A percentile compares a stretch with the other conserved stretches of the same genome.
Conservation (phyloP, 73 alveolate species). For the Blepharisma stoltei region DNA sequence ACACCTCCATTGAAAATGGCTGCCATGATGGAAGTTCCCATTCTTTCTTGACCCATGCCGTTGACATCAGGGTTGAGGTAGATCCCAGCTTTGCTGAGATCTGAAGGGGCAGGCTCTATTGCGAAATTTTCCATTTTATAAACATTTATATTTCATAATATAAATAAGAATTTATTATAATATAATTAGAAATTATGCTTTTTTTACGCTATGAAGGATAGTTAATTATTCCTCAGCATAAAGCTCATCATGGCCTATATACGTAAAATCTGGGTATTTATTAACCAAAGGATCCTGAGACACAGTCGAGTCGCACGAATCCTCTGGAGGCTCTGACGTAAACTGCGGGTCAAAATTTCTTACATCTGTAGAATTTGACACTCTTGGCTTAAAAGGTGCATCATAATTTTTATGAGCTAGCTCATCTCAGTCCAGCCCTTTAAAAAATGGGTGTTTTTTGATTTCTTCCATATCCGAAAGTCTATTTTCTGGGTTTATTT, state of each 20-base stretch:
- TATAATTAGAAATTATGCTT: no score
- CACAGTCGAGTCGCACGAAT: constrained; percentile 29
- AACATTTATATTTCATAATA: no score
- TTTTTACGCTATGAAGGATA: no score
- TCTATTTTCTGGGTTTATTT: constrained; percentile 58
- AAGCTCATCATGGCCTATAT: constrained; percentile 34
- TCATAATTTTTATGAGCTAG: constrained; percentile 58
- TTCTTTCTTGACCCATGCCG: no score
- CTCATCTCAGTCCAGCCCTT: constrained; percentile 75
- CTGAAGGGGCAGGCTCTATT: no score
- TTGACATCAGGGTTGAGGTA: no score
- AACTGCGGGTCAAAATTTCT: constrained; percentile 46
- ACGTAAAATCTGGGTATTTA: constrained; percentile 18
- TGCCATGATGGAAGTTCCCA: constrained; percentile 27
- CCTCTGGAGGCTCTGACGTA: constrained; percentile 46
- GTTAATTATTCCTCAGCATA: not conserved
- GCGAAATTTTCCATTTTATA: no score
- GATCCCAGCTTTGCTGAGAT: no score
- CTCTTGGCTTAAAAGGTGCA: constrained; percentile 71
- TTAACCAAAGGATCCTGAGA: not conserved
- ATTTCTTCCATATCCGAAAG: constrained; percentile 69
- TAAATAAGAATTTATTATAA: no score
- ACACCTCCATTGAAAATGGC: constrained; percentile 32
- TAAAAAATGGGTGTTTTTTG: constrained; percentile 75
- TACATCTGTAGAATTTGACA: constrained; percentile 35